These are phyloP conservation scores for Lophiostoma macrostomum DNA, from an alignment of 495 filamentous ascomycete species.

Conservation along the genomic window DNA sequence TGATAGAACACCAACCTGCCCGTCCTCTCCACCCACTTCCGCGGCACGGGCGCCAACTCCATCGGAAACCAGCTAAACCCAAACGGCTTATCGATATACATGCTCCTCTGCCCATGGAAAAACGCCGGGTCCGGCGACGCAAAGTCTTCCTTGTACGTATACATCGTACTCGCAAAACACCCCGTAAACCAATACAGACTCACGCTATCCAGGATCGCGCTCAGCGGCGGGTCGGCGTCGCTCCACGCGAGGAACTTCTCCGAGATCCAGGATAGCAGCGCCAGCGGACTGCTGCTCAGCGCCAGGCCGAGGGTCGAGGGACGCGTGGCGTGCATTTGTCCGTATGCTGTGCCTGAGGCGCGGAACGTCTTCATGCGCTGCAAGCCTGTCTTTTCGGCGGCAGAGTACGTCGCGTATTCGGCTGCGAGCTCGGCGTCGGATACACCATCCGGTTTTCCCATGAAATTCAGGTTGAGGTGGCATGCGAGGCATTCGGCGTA, in stretches of 20 bases:
- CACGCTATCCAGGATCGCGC: slow-evolving; percentile 55
- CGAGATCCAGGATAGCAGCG: slow-evolving; percentile 66
- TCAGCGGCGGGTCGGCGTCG: slow-evolving; percentile 49
- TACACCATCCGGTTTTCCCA: not conserved
- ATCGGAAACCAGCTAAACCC: slow-evolving; percentile 57
- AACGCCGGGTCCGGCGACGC: slow-evolving; percentile 18
- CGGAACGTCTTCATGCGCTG: not conserved
- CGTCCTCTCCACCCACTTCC: slow-evolving; percentile 51
- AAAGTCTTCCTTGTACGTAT: slow-evolving; percentile 51
- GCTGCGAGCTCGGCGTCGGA: not conserved
- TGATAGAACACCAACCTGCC: slow-evolving; percentile 50
- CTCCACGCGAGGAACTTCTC: slow-evolving; percentile 69
- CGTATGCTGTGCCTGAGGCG: slow-evolving; percentile 52
- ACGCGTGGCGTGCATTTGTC: slow-evolving; percentile 56
- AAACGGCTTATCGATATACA: slow-evolving; percentile 54
- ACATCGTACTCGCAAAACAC: slow-evolving; percentile 55
- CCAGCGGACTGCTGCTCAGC: slow-evolving; percentile 56
- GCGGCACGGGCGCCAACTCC: slow-evolving; percentile 53
- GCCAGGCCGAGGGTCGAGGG: slow-evolving; percentile 61
- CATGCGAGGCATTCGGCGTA: slow-evolving; percentile 45
- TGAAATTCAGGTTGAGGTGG: slow-evolving; percentile 7
- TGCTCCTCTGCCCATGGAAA: slow-evolving; percentile 22
- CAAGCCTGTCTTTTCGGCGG: not conserved
- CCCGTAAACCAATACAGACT: slow-evolving; percentile 66
- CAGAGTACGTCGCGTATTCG: not conserved